Conservation (phyloP, 164 flowering plant genomes). For the Nymphaea thermarum region DNA sequence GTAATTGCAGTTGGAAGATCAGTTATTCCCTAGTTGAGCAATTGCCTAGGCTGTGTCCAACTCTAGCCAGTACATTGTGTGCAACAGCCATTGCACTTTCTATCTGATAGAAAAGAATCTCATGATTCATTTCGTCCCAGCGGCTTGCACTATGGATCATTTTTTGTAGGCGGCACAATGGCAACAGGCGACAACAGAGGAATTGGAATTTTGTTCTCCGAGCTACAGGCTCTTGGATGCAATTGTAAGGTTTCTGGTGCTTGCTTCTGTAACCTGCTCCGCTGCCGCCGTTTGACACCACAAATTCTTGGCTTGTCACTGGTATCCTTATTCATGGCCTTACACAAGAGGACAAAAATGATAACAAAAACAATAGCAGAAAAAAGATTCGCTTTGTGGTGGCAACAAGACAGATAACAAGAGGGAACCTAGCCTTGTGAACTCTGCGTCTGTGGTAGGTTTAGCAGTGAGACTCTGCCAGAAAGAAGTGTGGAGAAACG, state of each 20-base stretch:
- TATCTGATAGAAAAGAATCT: no score
- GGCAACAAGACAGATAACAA: no score
- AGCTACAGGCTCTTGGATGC: conserved; percentile 16
- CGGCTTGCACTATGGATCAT: no score
- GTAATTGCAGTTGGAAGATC: no score
- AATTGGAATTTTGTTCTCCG: conserved; percentile 59
- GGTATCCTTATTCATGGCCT: neutral
- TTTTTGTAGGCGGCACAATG: no score
- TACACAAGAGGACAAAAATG: neutral
- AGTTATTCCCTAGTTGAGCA: no score
- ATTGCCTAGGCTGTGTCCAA: no score
- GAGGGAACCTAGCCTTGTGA: no score
- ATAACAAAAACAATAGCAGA: neutral
- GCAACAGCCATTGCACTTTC: no score
- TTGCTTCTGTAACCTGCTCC: conserved; percentile 44
- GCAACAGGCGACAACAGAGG: conserved; percentile 72
- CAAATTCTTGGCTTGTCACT: conserved; percentile 5
- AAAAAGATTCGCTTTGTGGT: neutral
- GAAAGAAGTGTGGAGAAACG: neutral
- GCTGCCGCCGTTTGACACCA: conserved; percentile 3
- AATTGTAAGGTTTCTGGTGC: conserved; percentile 74
- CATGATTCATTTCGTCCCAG: no score
- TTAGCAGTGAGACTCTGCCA: neutral
- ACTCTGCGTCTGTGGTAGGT: neutral
- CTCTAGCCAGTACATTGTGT: no score